A percentile compares a stretch with the other conserved stretches of the same genome.
Conservation (phyloP, 2,329 filamentous ascomycete genomes). For the Beauveria bassiana region DNA sequence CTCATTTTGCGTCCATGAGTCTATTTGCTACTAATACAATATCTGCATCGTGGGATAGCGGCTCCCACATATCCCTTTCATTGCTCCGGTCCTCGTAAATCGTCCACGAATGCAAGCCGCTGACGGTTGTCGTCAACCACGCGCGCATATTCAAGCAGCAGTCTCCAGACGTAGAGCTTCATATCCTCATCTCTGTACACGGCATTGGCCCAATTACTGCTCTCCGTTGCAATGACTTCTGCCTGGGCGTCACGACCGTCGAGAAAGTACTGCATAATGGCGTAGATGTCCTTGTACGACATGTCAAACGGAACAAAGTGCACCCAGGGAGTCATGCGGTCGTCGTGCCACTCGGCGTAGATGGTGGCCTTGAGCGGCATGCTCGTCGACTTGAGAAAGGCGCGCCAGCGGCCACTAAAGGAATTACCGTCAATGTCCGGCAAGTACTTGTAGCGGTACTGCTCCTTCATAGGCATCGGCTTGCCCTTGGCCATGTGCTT, state of each 20-base stretch:
- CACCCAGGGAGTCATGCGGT: constrained; percentile 50
- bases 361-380: neutral
- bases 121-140: constrained; percentile 26
- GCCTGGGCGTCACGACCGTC: constrained; percentile 35
- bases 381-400: neutral
- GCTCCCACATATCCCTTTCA: neutral
- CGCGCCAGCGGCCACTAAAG: constrained; percentile 28
- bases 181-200: constrained; percentile 49
- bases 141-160: constrained; percentile 39
- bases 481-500: constrained; percentile 9
- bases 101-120: constrained; percentile 21
- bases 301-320: constrained; percentile 58
- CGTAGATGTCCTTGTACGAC: constrained; percentile 43
- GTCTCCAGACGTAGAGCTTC: constrained; percentile 45
- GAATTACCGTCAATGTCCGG: constrained; percentile 32
- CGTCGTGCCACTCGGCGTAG: constrained; percentile 33
- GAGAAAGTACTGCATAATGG: constrained; percentile 34
- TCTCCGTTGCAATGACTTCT: constrained; percentile 40
- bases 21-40: neutral
- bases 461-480: constrained; percentile 23
- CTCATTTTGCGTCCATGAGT: too few relatives aligned
- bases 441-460: constrained; percentile 39
- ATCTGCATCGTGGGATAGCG: neutral
- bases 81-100: constrained; percentile 13
- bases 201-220: constrained; percentile 43